Evolutionary conservation across 345 rosid genomes (phyloP).

Genomic region (Arabis alpina): DNA sequence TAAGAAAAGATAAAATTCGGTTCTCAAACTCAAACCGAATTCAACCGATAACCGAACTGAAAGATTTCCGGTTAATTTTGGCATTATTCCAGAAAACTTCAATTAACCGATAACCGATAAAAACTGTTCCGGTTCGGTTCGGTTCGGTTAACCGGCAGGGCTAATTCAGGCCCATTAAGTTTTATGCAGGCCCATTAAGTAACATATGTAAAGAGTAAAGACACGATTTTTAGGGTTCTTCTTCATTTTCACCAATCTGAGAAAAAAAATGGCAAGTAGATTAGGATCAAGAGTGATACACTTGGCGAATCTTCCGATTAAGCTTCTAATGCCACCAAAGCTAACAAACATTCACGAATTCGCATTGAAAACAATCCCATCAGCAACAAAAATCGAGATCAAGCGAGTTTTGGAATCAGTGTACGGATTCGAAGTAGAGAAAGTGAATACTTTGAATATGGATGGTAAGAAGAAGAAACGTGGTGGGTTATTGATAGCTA

Average conservation of each 20-base stretch:
- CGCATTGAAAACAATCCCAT: slow-evolving; percentile 79
- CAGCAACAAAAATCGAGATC: slow-evolving; percentile 93
- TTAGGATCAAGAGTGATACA: slow-evolving; percentile 77
- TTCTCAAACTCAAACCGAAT: no score
- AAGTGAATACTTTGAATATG: slow-evolving; percentile 92
- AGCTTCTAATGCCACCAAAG: slow-evolving; percentile 70
- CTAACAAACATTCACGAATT: slow-evolving; percentile 70
- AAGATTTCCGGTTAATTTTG: no score
- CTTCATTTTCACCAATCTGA: background rate
- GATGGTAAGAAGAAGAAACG: slow-evolving; percentile 92
- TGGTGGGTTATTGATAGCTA: slow-evolving; percentile 72
- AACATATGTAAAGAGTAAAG: no score
- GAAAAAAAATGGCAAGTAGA: slow-evolving; percentile 62
- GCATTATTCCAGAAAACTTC: no score
- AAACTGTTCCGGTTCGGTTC: no score
- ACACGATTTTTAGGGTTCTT: no score
- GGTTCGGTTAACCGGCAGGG: no score
- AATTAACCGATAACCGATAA: no score
- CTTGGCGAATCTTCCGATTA: slow-evolving; percentile 85
- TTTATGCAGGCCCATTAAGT: background rate
- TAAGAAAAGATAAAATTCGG: no score
- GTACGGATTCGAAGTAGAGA: slow-evolving; percentile 83
- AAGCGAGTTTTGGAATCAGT: slow-evolving; percentile 93
- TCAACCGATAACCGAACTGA: no score
- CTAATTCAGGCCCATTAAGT: slow-evolving; percentile 8